Percentiles rank a stretch among this genome's conserved stretches.
phyloP scores from a whole-genome alignment of 371 early-diverging fungal species.

The Mucor plumbeus region DNA sequence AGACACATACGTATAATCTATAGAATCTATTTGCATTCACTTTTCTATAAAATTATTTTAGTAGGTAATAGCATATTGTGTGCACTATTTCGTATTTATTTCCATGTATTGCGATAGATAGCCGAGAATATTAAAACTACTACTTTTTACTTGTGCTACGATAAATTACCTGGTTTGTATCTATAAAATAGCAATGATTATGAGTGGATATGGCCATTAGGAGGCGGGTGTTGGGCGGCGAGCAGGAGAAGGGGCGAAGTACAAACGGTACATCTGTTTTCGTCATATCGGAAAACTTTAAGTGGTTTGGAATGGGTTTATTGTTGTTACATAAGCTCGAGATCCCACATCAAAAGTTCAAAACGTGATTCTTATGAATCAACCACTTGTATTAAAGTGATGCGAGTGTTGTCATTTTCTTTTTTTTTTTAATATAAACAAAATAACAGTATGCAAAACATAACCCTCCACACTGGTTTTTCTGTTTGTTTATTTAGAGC shows the following conservation, averaged over 20 bases:
- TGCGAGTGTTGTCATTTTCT: background rate
- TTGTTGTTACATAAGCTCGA: background rate
- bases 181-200: background rate
- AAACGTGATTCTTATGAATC: background rate
- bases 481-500: no score
- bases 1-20: background rate
- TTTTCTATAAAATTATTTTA: background rate
- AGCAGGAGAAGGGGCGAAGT: background rate
- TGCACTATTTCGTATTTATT: background rate
- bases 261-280: no score
- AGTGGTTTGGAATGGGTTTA: background rate
- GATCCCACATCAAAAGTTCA: background rate
- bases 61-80: background rate
- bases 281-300: background rate
- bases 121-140: background rate
- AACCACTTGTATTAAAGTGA: background rate
- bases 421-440: background rate
- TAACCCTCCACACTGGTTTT: no score
- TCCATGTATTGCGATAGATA: slow-evolving; percentile 1
- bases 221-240: background rate
- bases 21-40: background rate
- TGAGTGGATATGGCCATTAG: no score
- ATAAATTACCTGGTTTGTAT: background rate
- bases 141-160: background rate
- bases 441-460: background rate